phyloP scores from a whole-genome alignment of 352 stramenopile species.

The Elongisporangium prolatum region DNA sequence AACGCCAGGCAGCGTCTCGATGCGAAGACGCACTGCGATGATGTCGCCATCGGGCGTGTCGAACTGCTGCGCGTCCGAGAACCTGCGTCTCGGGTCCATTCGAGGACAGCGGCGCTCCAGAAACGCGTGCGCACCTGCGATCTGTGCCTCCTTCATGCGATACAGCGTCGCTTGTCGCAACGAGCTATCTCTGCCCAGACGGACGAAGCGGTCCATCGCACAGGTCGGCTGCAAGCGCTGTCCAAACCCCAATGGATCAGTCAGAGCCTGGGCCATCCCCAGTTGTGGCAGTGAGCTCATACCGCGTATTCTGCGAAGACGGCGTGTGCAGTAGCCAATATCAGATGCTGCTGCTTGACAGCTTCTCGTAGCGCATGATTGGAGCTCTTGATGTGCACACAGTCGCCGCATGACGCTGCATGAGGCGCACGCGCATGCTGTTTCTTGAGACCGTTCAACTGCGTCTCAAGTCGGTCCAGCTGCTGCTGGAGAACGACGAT shows the following conservation, averaged over 20 bases:
- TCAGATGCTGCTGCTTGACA: constrained; percentile 22
- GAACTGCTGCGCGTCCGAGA: constrained; percentile 28
- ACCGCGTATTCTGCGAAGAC: constrained; percentile 22
- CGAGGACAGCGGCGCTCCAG: constrained; percentile 18
- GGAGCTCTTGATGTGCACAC: constrained; percentile 9
- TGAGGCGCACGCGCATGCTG: too few relatives aligned
- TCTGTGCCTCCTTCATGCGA: constrained; percentile 13
- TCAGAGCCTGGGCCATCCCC: too few relatives aligned
- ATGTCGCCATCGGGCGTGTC: constrained; percentile 20
- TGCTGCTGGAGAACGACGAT: constrained; percentile 13
- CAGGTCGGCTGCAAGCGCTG: constrained; percentile 22
- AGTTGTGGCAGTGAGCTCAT: too few relatives aligned
- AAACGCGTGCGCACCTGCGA: constrained; percentile 21
- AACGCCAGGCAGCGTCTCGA: too few relatives aligned
- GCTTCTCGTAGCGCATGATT: constrained; percentile 24
- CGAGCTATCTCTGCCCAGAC: constrained; percentile 14
- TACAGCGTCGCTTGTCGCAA: constrained; percentile 23
- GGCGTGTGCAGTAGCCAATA: constrained; percentile 20
- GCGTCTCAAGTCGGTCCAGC: constrained; percentile 14
- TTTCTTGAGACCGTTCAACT: constrained; percentile 6
- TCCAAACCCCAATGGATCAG: constrained; percentile 3
- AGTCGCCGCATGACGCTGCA: constrained; percentile 5
- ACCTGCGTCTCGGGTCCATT: constrained; percentile 21
- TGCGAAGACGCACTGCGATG: too few relatives aligned
- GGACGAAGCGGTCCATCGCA: constrained; percentile 30